A percentile compares a stretch with the other conserved stretches of the same genome.
Conservation (phyloP, 1,284 basidiomycete species). For the Puccinia coronata region DNA sequence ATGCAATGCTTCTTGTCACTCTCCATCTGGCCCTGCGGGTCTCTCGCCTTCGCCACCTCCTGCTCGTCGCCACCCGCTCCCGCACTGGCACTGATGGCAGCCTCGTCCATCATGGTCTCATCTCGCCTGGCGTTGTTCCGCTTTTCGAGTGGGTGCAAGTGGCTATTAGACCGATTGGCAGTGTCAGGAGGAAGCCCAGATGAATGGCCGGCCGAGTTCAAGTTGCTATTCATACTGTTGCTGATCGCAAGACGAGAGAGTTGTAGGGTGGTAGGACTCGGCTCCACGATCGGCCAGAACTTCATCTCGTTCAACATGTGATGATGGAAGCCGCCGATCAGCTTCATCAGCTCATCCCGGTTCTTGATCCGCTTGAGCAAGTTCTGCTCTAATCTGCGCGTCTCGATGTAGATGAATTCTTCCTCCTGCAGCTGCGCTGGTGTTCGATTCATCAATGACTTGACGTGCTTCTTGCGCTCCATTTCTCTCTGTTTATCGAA, state of each 20-base stretch:
- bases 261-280: background rate
- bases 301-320: conserved; percentile 41
- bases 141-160: background rate
- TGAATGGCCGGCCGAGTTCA: background rate
- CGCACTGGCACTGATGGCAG: background rate
- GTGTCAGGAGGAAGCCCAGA: background rate
- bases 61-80: background rate
- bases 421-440: conserved; percentile 89
- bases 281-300: conserved; percentile 31
- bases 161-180: background rate
- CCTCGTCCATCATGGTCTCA: background rate
- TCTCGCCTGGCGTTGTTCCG: background rate
- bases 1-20: conserved; percentile 36
- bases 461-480: conserved; percentile 83
- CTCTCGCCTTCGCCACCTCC: conserved; percentile 5
- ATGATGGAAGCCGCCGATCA: conserved; percentile 62
- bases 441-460: conserved; percentile 80
- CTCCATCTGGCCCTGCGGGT: conserved; percentile 7
- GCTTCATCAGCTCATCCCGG: conserved; percentile 82
- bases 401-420: conserved; percentile 90
- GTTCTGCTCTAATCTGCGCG: conserved; percentile 89
- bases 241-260: conserved; percentile 27
- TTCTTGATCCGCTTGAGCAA: conserved; percentile 85
- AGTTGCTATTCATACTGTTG: background rate
- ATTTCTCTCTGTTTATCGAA: conserved; percentile 67